Evolutionary conservation across 345 rosid genomes (phyloP).

Genomic region (Lagerstroemia speciosa): DNA sequence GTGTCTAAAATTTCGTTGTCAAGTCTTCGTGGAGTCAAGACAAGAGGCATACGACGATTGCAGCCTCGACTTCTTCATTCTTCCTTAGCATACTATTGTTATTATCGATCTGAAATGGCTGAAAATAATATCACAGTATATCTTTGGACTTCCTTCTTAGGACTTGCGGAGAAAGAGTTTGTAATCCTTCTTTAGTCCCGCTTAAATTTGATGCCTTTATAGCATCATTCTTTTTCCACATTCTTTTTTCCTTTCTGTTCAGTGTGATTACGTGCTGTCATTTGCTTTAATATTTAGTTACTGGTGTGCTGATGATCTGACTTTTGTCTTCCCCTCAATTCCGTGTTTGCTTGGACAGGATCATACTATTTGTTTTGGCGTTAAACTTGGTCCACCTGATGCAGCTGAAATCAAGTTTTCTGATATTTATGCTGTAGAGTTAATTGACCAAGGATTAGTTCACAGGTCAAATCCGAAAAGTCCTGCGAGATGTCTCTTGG

Average conservation of each 20-base stretch:
- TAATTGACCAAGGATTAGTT: slow-evolving; percentile 26
- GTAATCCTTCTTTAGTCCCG: background rate
- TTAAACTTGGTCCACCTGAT: slow-evolving; percentile 24
- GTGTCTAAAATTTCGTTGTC: background rate
- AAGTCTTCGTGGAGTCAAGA: background rate
- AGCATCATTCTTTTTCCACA: background rate
- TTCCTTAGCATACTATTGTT: no score
- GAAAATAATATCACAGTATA: no score
- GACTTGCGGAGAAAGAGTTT: background rate
- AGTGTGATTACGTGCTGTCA: background rate
- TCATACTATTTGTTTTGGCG: slow-evolving; percentile 44
- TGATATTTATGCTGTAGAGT: slow-evolving; percentile 70
- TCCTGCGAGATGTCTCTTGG: slow-evolving; percentile 34
- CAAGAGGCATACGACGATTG: background rate
- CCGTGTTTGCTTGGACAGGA: slow-evolving; percentile 29
- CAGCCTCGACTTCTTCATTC: background rate
- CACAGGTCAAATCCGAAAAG: slow-evolving; percentile 25
- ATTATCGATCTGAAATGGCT: no score
- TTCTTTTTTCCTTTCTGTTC: no score
- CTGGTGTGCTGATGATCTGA: background rate
- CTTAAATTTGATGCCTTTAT: background rate
- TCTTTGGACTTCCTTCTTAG: background rate
- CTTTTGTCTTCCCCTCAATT: background rate
- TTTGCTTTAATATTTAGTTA: background rate
- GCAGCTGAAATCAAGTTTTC: slow-evolving; percentile 37